These are phyloP conservation scores for Hypoxylon intermedium DNA, from an alignment of 495 filamentous ascomycete genomes.

Conservation along the genomic window DNA sequence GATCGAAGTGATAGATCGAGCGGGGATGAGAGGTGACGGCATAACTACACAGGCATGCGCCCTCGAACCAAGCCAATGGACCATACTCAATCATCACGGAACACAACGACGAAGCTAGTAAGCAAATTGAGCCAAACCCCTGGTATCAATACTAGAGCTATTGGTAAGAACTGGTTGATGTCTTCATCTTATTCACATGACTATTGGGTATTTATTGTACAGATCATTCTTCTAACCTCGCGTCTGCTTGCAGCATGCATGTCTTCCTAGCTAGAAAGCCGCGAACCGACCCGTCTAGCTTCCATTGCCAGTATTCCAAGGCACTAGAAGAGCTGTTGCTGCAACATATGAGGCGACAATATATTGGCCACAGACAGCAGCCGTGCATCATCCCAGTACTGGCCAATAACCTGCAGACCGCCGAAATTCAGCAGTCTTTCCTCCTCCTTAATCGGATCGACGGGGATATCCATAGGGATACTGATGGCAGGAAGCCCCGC, in stretches of 20 bases:
- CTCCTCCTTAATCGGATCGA: conserved; percentile 40
- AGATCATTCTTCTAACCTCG: conserved; percentile 6
- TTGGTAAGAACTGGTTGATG: conserved; percentile 15
- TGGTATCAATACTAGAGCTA: background rate
- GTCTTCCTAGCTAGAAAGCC: background rate
- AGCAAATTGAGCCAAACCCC: background rate
- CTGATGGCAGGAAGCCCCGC: conserved; percentile 91
- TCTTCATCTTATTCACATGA: conserved; percentile 12
- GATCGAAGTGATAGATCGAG: conserved; percentile 34
- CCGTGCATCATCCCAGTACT: conserved; percentile 84
- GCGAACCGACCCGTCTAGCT: background rate
- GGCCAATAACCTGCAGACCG: conserved; percentile 88
- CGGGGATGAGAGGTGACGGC: conserved; percentile 21
- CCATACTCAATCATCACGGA: no score
- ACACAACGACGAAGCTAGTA: background rate
- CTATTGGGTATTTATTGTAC: conserved; percentile 26
- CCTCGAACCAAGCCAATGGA: background rate
- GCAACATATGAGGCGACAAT: conserved; percentile 24
- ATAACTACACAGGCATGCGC: background rate
- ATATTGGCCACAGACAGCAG: conserved; percentile 63
- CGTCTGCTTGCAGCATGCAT: background rate
- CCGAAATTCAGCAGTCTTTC: conserved; percentile 48
- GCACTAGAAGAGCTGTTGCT: conserved; percentile 12
- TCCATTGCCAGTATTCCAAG: background rate
- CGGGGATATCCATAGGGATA: conserved; percentile 66